Percentiles rank a stretch among this genome's conserved stretches.
phyloP scores from a whole-genome alignment of 139 green algal species.

The Chlorokybus atmophyticus region DNA sequence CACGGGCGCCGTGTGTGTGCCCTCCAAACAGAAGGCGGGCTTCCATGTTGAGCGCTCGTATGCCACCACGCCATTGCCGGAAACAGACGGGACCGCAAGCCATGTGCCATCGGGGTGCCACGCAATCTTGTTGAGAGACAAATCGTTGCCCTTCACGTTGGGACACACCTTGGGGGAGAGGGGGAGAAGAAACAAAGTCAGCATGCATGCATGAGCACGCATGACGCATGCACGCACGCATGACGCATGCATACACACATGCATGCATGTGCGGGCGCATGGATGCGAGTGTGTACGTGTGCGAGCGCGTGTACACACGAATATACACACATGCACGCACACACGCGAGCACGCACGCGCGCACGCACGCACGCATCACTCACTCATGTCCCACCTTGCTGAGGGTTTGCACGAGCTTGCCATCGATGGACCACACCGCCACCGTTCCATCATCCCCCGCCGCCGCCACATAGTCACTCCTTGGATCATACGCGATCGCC shows the following conservation, averaged over 20 bases:
- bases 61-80: conserved; percentile 10
- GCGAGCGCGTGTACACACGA: too few species aligned
- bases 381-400: not conserved
- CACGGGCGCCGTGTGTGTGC: conserved; percentile 37
- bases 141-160: not conserved
- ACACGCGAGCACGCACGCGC: too few species aligned
- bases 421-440: conserved; percentile 43
- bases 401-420: conserved; percentile 9
- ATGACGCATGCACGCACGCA: too few species aligned
- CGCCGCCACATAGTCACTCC: conserved; percentile 50
- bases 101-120: conserved; percentile 24
- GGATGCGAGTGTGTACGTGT: too few species aligned
- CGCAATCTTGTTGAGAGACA: conserved; percentile 8
- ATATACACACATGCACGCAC: too few species aligned
- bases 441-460: conserved; percentile 43
- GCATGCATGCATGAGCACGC: too few species aligned
- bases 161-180: too few species aligned
- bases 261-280: too few species aligned
- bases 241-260: too few species aligned
- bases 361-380: too few species aligned
- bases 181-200: too few species aligned
- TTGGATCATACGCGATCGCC: conserved; percentile 65
- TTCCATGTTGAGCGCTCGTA: conserved; percentile 14
- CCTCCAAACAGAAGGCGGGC: conserved; percentile 1
- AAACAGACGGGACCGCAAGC: conserved; percentile 12